Evolutionary conservation across 2,329 filamentous ascomycete genomes (phyloP).

Genomic region (Exophiala aquamarina): DNA sequence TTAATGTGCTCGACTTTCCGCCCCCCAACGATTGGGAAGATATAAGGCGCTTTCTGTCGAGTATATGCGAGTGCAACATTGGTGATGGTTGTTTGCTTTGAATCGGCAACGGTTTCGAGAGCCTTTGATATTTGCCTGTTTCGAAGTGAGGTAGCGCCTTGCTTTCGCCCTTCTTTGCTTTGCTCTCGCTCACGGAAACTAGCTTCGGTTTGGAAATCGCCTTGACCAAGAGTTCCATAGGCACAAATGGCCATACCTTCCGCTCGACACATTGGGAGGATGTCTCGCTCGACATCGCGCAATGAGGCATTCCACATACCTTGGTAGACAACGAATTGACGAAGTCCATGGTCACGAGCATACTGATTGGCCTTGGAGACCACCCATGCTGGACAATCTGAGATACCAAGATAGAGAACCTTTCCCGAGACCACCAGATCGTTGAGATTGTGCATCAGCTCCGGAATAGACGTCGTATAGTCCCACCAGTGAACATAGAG

Average conservation of each 20-base stretch:
- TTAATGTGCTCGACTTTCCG: slow-evolving; percentile 25
- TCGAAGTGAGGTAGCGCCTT: slow-evolving; percentile 33
- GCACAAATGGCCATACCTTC: slow-evolving; percentile 63
- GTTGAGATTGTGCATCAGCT: slow-evolving; percentile 69
- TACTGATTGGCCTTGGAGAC: slow-evolving; percentile 52
- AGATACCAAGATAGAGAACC: slow-evolving; percentile 66
- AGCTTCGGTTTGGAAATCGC: slow-evolving; percentile 47
- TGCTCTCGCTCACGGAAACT: slow-evolving; percentile 7
- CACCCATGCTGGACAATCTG: slow-evolving; percentile 28
- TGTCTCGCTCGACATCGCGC: slow-evolving; percentile 67
- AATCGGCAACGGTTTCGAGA: slow-evolving; percentile 42
- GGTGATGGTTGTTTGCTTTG: slow-evolving; percentile 11
- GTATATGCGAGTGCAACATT: slow-evolving; percentile 51
- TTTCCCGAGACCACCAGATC: slow-evolving; percentile 60
- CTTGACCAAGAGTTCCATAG: slow-evolving; percentile 54
- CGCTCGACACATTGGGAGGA: slow-evolving; percentile 62
- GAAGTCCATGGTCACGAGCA: slow-evolving; percentile 67
- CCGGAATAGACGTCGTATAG: slow-evolving; percentile 63
- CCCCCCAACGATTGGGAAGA: slow-evolving; percentile 54
- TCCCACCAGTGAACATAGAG: slow-evolving; percentile 55
- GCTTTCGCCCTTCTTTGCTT: slow-evolving; percentile 5
- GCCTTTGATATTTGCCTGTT: slow-evolving; percentile 65
- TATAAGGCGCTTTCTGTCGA: slow-evolving; percentile 51
- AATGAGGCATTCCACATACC: slow-evolving; percentile 61
- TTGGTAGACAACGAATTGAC: slow-evolving; percentile 69